These are phyloP conservation scores for Penicillium sp. DNA, from an alignment of 2,329 filamentous ascomycete species.

Conservation along the genomic window DNA sequence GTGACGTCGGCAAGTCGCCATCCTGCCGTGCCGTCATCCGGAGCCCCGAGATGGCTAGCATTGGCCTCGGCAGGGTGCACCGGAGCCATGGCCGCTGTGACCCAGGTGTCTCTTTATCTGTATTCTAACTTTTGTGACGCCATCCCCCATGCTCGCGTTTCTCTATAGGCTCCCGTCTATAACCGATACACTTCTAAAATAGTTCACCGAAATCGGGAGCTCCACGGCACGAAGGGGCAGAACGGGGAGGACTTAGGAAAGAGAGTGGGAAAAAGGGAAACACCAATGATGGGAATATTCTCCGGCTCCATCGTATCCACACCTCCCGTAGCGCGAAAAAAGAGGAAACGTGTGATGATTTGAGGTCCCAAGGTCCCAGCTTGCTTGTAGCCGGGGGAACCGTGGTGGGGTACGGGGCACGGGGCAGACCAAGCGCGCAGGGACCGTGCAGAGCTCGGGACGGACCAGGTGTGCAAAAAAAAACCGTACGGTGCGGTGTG, in stretches of 20 bases:
- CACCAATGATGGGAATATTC: background rate
- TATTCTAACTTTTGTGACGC: background rate
- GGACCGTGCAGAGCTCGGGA: background rate
- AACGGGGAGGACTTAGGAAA: background rate
- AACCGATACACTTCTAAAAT: slow-evolving; percentile 19
- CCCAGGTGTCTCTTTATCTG: background rate
- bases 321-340: background rate
- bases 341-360: background rate
- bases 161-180: slow-evolving; percentile 5
- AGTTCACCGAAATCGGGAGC: slow-evolving; percentile 24
- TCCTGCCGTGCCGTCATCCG: slow-evolving; percentile 23
- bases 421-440: background rate
- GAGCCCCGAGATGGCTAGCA: slow-evolving; percentile 11
- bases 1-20: slow-evolving; percentile 35
- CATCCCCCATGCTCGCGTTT: background rate
- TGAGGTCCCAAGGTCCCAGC: background rate
- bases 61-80: slow-evolving; percentile 15
- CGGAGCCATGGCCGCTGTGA: background rate
- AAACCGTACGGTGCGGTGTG: background rate
- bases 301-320: slow-evolving; percentile 4
- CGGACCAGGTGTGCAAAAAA: background rate
- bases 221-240: slow-evolving; percentile 9
- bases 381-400: slow-evolving; percentile 3
- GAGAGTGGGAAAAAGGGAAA: background rate
- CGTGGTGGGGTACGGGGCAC: background rate